These are phyloP conservation scores for Castanospermum australe DNA, from an alignment of 306 rosid genomes.

Conservation along the genomic window DNA sequence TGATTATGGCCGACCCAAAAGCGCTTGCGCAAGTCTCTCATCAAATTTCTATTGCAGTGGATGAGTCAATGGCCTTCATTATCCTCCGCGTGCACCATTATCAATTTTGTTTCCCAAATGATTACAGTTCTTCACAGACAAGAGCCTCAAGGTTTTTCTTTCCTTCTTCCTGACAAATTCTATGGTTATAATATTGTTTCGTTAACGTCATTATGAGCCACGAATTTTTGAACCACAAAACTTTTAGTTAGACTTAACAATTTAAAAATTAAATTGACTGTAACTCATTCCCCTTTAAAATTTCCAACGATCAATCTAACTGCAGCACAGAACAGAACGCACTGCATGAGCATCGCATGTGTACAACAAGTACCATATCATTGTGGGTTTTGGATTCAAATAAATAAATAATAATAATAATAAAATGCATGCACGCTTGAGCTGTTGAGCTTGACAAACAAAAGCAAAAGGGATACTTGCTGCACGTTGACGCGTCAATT, in stretches of 20 bases:
- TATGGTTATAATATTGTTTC: not conserved
- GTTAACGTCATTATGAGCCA: not conserved
- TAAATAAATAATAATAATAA: no score
- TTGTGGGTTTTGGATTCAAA: not conserved
- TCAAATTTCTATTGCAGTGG: no score
- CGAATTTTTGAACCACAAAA: not conserved
- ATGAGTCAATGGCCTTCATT: not conserved
- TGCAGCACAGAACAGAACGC: not conserved
- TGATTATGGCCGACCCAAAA: not conserved
- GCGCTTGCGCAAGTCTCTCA: not conserved
- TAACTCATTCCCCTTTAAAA: no score
- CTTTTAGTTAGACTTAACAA: not conserved
- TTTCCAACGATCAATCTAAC: not conserved
- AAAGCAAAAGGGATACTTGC: no score
- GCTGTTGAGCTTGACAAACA: not conserved
- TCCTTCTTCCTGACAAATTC: not conserved
- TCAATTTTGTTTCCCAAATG: not conserved
- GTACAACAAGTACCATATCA: not conserved
- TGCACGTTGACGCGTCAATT: not conserved
- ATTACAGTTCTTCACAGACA: not conserved
- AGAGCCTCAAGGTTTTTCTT: not conserved
- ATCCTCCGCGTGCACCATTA: not conserved
- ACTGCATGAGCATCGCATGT: not conserved
- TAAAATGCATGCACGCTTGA: no score
- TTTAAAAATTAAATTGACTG: no score